These are phyloP conservation scores for Globisporangium recalcitrans DNA, from an alignment of 352 stramenopile genomes.

Conservation along the genomic window DNA sequence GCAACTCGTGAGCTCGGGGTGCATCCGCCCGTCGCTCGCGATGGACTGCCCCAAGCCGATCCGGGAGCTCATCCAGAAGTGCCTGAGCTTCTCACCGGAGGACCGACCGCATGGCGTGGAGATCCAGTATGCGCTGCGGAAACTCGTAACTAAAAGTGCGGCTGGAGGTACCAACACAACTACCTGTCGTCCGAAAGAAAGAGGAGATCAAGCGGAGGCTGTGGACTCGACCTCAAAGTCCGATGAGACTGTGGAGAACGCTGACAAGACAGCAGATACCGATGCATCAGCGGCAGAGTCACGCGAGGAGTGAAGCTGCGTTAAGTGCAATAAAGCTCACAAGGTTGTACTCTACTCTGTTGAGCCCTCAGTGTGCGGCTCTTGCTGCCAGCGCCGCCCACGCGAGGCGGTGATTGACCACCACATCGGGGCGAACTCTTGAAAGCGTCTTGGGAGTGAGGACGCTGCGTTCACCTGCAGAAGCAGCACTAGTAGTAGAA, in stretches of 20 bases:
- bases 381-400: constrained; percentile 2
- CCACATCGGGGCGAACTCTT: not conserved
- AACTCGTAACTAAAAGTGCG: constrained; percentile 23
- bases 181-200: not conserved
- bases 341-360: no score
- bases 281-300: not conserved
- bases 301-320: not conserved
- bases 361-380: not conserved
- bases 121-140: constrained; percentile 37
- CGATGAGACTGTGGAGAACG: no score
- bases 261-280: not conserved
- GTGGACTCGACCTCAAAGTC: no score
- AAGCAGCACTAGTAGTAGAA: not conserved
- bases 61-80: constrained; percentile 38
- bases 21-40: constrained; percentile 37
- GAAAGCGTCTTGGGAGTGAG: not conserved
- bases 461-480: not conserved
- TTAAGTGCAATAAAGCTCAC: not conserved
- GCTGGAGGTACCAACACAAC: no score
- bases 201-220: not conserved
- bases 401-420: constrained; percentile 9
- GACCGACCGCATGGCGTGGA: constrained; percentile 32
- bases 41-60: constrained; percentile 42
- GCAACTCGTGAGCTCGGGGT: constrained; percentile 40
- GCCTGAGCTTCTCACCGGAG: constrained; percentile 38